Evolutionary conservation across 2,329 filamentous ascomycete species (phyloP).

Genomic region (Aspergillus spinulosporus): DNA sequence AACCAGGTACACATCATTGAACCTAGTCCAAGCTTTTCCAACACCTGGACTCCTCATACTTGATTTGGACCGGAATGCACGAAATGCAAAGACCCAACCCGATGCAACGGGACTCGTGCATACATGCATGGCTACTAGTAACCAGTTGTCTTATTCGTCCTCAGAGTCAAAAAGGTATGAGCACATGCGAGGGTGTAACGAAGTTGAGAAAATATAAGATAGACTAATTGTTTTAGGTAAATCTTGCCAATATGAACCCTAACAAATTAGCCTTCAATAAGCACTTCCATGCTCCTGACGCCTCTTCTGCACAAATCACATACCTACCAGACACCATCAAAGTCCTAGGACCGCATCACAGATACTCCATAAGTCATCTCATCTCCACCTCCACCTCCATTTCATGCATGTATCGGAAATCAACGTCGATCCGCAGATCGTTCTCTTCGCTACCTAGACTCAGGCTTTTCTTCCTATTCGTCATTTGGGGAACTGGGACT

Average conservation of each 20-base stretch:
- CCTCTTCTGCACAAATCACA: constrained; percentile 8
- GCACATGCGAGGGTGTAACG: constrained; percentile 3
- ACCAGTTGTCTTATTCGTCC: neutral
- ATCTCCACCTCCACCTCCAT: neutral
- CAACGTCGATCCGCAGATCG: constrained; percentile 21
- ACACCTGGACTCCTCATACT: neutral
- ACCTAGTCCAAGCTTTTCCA: constrained; percentile 3
- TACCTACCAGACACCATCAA: neutral
- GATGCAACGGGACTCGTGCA: neutral
- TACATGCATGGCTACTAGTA: constrained; percentile 12
- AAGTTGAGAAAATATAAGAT: neutral
- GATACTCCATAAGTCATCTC: too few species aligned
- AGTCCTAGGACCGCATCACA: neutral
- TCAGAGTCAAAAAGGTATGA: constrained; percentile 1
- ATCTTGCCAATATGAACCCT: neutral
- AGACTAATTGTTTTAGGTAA: neutral
- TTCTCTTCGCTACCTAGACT: neutral
- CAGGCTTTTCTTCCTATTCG: neutral
- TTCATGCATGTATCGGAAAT: constrained; percentile 15
- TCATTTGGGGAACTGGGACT: neutral
- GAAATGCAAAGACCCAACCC: neutral
- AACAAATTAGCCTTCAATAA: neutral
- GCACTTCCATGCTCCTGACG: neutral
- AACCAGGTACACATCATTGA: constrained; percentile 7
- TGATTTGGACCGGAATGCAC: constrained; percentile 11